Base-by-base conservation (phyloP, 345 rosid genomes). In the Gossypium mustelinum region DNA sequence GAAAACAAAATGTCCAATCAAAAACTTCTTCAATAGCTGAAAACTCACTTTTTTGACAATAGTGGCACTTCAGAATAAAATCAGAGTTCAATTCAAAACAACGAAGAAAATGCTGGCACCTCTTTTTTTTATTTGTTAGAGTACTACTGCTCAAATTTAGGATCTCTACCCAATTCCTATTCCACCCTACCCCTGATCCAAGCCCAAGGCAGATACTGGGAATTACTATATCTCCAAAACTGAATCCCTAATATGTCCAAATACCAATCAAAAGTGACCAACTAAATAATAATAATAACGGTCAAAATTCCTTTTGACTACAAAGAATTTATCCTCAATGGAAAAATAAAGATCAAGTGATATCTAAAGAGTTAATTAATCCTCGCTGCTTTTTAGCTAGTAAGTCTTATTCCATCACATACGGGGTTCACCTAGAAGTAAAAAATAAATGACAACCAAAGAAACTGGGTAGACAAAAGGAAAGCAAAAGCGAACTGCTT, bases 1-100 rank as follows among this genome's bases (percentile, higher is more conserved):
- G 61, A 84, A 84, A 77, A 68, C 44, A 67, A 84, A 75, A 83
- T 64, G 77, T 74, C 51, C 86, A 67, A 70, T 80, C 18, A 80
- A 64, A 27, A 74, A 56, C 73, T 69, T 74, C 68, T 76, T 56
- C 51, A 39, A 25, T 54, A 62, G 43, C 29, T 61, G 68, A 69
- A 72, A 62, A 44, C 48, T 29, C 27, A 20, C 24, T 9, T 20
- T 34, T 72, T 73, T 50, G 39, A 54, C 56, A 75, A 50, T 47
- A 77, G 66, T 56, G 60, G 61, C 24, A 79, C 60, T 58, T 48
- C 17, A 29, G 12, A 52, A 34, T n/a, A 22, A 70, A 11, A 54
- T 51, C 3, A 68, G 61, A 56, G 56, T 34, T 41, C 58, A 27
- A 11, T 29, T 57, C 52, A 41, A 77, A 68, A 48, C 48, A 58